Evolutionary conservation across 306 rosid species (phyloP).

Genomic region (Quercus parvula): DNA sequence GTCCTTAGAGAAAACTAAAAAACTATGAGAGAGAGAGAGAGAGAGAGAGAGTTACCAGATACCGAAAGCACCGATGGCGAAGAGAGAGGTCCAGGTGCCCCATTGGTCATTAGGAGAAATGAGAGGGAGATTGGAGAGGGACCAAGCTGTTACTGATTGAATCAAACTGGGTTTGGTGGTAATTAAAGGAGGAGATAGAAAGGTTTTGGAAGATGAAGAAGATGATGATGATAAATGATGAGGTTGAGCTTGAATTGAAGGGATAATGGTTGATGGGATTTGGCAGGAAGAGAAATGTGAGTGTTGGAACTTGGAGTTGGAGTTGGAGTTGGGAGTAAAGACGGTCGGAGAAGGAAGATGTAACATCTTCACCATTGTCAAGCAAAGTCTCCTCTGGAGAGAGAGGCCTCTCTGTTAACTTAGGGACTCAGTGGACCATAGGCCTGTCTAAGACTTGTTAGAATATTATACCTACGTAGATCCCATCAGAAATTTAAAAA

Average conservation of each 20-base stretch:
- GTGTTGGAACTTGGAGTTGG: not conserved
- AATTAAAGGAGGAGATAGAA: constrained; percentile 6
- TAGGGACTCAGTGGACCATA: too few relatives aligned
- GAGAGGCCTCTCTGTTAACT: too few relatives aligned
- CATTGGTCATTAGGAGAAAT: constrained; percentile 63
- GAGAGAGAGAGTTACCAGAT: too few relatives aligned
- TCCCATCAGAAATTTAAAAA: too few relatives aligned
- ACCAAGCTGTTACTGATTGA: constrained; percentile 20
- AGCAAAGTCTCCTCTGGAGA: too few relatives aligned
- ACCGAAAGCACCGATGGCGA: constrained; percentile 64
- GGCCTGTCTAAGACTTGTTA: too few relatives aligned
- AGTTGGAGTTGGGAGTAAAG: too few relatives aligned
- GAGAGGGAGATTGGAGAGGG: constrained; percentile 45
- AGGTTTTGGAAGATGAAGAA: constrained; percentile 4
- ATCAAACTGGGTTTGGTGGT: not conserved
- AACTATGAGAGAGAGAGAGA: not conserved
- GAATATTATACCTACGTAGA: too few relatives aligned
- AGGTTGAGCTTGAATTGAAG: not conserved
- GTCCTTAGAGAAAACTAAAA: not conserved
- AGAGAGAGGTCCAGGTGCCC: constrained; percentile 73
- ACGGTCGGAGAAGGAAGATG: not conserved
- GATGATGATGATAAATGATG: not conserved
- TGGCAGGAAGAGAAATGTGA: constrained; percentile 20
- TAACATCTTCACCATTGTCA: too few relatives aligned
- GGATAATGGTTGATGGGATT: not conserved